phyloP scores from a whole-genome alignment of 2,329 filamentous ascomycete species.

The Alternaria tenuissima region DNA sequence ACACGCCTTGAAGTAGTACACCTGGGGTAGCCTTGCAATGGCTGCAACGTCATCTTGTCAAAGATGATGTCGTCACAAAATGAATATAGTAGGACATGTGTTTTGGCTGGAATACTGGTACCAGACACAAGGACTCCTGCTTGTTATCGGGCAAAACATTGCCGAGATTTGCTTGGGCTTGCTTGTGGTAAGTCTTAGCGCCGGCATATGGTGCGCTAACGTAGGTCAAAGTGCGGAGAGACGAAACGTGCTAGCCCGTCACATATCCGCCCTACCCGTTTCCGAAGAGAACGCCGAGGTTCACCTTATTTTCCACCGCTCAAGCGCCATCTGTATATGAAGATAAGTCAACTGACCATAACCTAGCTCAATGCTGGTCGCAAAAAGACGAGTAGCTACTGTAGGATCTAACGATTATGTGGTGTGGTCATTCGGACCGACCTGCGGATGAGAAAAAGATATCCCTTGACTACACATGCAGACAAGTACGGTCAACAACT shows the following conservation, averaged over 20 bases:
- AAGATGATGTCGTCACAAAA: neutral
- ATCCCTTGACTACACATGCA: neutral
- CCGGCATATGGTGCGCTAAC: constrained; percentile 7
- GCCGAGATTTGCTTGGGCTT: constrained; percentile 6
- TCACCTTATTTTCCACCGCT: constrained; percentile 79
- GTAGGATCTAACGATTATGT: neutral
- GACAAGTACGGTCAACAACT: neutral
- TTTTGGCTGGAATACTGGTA: neutral
- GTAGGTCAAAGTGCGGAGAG: constrained; percentile 6
- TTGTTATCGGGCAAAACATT: neutral
- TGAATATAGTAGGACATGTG: neutral
- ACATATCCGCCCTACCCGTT: constrained; percentile 4
- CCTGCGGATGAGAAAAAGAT: neutral
- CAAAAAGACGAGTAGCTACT: neutral
- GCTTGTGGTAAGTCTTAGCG: neutral
- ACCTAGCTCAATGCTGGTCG: too few relatives aligned
- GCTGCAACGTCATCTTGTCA: neutral
- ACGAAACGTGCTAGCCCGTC: neutral
- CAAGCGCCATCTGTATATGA: constrained; percentile 98
- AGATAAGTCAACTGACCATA: constrained; percentile 84
- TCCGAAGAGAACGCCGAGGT: neutral
- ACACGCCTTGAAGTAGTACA: neutral
- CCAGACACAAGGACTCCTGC: neutral
- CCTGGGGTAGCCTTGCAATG: neutral
- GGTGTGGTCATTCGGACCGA: neutral